Evolutionary conservation across 1,284 basidiomycete genomes (phyloP), one percentile per base, ranked within the genome.

Genomic region (Schizophyllum amplum): DNA sequence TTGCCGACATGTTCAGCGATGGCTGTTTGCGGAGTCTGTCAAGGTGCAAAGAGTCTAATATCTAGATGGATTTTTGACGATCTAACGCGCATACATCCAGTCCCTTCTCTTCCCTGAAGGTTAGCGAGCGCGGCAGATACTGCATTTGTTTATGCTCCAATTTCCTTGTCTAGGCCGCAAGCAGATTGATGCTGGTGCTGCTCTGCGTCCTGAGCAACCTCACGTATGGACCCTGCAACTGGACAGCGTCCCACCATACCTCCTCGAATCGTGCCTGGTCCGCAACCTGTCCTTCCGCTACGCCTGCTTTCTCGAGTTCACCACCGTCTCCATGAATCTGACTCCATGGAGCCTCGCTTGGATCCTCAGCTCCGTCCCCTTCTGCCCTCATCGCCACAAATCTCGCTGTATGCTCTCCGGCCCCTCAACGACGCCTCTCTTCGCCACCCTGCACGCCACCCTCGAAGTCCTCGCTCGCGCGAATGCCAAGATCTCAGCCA

Each of bases 281-380:
- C 15, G 52, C 20, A 61, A 62, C 11, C 64, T 71, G 24, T 51
- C 55, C 4, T 51, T 62, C 20, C 69, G 67, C 20, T 49, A 65
- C 13, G 55, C 58, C 17, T 62, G 68, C 4, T 66, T 62, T 0
- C 61, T 77, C 58, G 71, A 72, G 24, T 71, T 76, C 60, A 72
- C 72, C 5, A 68, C 69, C 24, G 60, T 71, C 26, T 64, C 66
- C 1, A 54, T 66, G 1, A 58, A 61, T 47, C 55, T 69, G 46
- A 33, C 61, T 4, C 65, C 33, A 9, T 42, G 33, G 33, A 42
- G 33, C 17, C 11, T 17, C 13, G 13, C 33, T 17, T 42, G 33
- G 33, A 42, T 42, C 33, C 7, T 42, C 13, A 17, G 13, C 33
- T 9, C 33, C 33, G 11, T 42, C 13, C 47, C 46, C 52, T 7